Conservation (phyloP, 495 filamentous ascomycete species). For the Talaromyces nanjingensis region DNA sequence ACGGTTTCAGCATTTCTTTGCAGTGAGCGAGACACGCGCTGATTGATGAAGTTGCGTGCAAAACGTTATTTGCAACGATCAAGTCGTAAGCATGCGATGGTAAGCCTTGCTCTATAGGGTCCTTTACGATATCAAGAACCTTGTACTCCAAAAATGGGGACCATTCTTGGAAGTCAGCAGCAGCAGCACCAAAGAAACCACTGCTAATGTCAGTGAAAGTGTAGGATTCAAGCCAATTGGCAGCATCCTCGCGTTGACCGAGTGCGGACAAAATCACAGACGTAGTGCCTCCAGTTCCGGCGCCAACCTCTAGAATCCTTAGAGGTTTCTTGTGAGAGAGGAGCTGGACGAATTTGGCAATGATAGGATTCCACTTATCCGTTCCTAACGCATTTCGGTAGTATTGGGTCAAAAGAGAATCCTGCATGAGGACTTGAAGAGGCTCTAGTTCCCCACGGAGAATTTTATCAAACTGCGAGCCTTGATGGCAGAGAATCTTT, state of each 20-base stretch:
- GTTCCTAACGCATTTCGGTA: neutral
- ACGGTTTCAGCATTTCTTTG: neutral
- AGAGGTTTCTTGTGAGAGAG: conserved; percentile 31
- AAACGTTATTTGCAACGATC: conserved; percentile 40
- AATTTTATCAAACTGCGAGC: neutral
- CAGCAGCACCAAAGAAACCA: conserved; percentile 36
- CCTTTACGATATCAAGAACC: neutral
- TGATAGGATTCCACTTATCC: conserved; percentile 11
- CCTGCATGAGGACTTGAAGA: neutral
- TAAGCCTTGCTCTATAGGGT: conserved; percentile 36
- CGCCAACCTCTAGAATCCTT: conserved; percentile 46
- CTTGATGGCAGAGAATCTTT: neutral
- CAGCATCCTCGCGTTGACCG: conserved; percentile 5
- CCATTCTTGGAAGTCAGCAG: conserved; percentile 24
- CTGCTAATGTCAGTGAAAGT: conserved; percentile 44
- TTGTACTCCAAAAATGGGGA: neutral
- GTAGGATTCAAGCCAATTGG: conserved; percentile 15
- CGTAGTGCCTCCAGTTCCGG: conserved; percentile 46
- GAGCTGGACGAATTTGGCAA: conserved; percentile 21
- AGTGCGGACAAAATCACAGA: conserved; percentile 28
- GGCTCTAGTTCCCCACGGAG: neutral
- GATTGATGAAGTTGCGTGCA: conserved; percentile 47
- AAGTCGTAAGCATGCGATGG: conserved; percentile 38
- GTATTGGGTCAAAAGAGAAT: neutral
- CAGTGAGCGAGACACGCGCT: conserved; percentile 19